Conservation (phyloP, 495 filamentous ascomycete genomes). For the Lophiostoma macrostomum region DNA sequence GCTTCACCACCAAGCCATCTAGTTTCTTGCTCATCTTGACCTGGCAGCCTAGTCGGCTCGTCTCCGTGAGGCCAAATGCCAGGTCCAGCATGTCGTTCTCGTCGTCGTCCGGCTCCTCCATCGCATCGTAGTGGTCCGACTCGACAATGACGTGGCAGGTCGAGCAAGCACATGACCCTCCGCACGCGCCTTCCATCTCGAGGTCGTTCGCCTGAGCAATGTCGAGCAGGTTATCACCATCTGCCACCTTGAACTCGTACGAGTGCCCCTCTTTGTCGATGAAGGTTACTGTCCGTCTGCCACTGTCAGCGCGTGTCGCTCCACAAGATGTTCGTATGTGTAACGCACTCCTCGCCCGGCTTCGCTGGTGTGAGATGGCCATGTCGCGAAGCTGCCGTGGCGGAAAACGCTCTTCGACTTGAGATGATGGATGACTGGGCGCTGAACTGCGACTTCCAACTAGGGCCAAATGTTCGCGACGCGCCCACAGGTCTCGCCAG, state of each 20-base stretch:
- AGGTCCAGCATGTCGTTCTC: slow-evolving; percentile 99
- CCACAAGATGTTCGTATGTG: no score
- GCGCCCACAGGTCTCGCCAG: background rate
- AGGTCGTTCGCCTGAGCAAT: slow-evolving; percentile 93
- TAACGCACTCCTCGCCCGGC: slow-evolving; percentile 85
- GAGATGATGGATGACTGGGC: background rate
- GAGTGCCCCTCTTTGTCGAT: slow-evolving; percentile 85
- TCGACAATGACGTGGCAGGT: slow-evolving; percentile 96
- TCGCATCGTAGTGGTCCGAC: slow-evolving; percentile 78
- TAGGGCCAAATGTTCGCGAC: background rate
- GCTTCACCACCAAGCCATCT: slow-evolving; percentile 76
- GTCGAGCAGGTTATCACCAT: slow-evolving; percentile 88
- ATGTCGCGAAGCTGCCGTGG: slow-evolving; percentile 58
- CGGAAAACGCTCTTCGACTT: slow-evolving; percentile 61
- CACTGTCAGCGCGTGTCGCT: no score
- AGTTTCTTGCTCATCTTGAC: slow-evolving; percentile 85
- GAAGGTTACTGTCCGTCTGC: slow-evolving; percentile 83
- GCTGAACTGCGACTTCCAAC: background rate
- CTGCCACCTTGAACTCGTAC: slow-evolving; percentile 71
- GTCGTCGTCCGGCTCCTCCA: slow-evolving; percentile 90
- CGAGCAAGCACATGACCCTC: slow-evolving; percentile 92
- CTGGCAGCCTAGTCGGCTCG: slow-evolving; percentile 92
- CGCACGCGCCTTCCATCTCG: slow-evolving; percentile 98
- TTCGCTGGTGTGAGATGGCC: slow-evolving; percentile 80
- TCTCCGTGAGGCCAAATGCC: slow-evolving; percentile 94